Evolutionary conservation across 1,139 yeast species (phyloP), one percentile per base, ranked within the genome.

Genomic region (Candida anutae): DNA sequence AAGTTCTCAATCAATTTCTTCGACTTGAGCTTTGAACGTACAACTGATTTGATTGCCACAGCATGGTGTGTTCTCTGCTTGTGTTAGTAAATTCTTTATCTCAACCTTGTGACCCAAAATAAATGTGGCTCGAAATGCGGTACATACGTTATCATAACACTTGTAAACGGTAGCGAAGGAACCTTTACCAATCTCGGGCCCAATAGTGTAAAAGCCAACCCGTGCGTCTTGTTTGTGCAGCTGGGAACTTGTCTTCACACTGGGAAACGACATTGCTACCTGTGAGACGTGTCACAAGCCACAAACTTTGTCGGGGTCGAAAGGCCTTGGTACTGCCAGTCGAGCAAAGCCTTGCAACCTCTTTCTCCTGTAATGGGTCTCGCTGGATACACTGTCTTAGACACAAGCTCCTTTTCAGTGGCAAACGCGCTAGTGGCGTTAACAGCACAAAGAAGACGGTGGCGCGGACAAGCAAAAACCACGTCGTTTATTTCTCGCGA

Each of bases 121-220:
- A 17, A 8, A 17, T 17, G n/a, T 6, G 15, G 13, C n/a, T 24
- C 8, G 13, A 13, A n/a, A 12, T 9, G 13, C 13, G 19, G 2
- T 12, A 35, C 54, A 48, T 25, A 48, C 43, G 23, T 51, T 55
- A 33, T 61, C 54, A 26, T 58, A 53, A 38, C 69, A 58, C 45
- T 64, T 65, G 61, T 82, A 90, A 16, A 90, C 98, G 37, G 78
- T 80, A 33, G 98, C 98, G 59, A 87, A 90, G 13, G 95, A 85
- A 18, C 98, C 98, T 43, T 81, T 74, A 11, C 98, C 98, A 24
- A 90, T 85, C 53, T 85, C 87, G 14, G 77, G 69, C 13, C 83
- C 84, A 16, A 77, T 60, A 22, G 61, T 55, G 47, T 72, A 74
- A 33, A 55, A 54, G 8, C 73, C 73, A 5, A 70, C 55, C 25